These are phyloP conservation scores for Clavariopsis aquatica DNA, from an alignment of 495 filamentous ascomycete species.

Conservation along the genomic window DNA sequence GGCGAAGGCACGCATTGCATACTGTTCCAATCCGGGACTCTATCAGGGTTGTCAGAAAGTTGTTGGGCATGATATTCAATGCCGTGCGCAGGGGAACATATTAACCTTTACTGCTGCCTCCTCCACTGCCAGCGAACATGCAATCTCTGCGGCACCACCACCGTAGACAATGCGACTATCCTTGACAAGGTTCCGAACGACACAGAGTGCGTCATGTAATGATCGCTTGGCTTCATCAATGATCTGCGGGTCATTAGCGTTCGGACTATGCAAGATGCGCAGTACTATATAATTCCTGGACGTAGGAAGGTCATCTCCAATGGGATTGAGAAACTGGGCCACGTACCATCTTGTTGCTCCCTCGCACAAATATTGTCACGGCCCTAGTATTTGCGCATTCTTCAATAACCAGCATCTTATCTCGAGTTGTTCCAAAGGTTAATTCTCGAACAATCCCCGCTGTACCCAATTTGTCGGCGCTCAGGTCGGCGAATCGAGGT, in stretches of 20 bases:
- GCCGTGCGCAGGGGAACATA: background rate
- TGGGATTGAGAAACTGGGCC: slow-evolving; percentile 1
- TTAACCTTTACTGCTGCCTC: slow-evolving; percentile 83
- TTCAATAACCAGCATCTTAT: slow-evolving; percentile 99
- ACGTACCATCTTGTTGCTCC: slow-evolving; percentile 97
- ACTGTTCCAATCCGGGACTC: slow-evolving; percentile 95
- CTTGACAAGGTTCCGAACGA: slow-evolving; percentile 91
- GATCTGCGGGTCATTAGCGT: slow-evolving; percentile 61
- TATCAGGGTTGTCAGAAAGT: slow-evolving; percentile 40
- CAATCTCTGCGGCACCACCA: slow-evolving; percentile 95
- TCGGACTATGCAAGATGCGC: background rate
- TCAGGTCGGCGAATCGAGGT: slow-evolving; percentile 93
- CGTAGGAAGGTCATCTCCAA: slow-evolving; percentile 13
- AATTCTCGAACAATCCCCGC: slow-evolving; percentile 92
- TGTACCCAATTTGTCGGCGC: slow-evolving; percentile 80
- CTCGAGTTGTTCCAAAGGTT: slow-evolving; percentile 93
- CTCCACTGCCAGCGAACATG: slow-evolving; percentile 93
- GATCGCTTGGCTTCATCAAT: slow-evolving; percentile 99
- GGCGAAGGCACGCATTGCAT: slow-evolving; percentile 96
- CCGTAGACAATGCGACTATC: slow-evolving; percentile 99
- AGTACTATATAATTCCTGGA: background rate
- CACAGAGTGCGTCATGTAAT: slow-evolving; percentile 94
- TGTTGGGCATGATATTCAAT: background rate
- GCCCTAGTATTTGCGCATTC: slow-evolving; percentile 97
- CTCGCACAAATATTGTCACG: slow-evolving; percentile 92